Base-by-base conservation (phyloP, 352 stramenopile genomes). In the Blastocystis sp. region DNA sequence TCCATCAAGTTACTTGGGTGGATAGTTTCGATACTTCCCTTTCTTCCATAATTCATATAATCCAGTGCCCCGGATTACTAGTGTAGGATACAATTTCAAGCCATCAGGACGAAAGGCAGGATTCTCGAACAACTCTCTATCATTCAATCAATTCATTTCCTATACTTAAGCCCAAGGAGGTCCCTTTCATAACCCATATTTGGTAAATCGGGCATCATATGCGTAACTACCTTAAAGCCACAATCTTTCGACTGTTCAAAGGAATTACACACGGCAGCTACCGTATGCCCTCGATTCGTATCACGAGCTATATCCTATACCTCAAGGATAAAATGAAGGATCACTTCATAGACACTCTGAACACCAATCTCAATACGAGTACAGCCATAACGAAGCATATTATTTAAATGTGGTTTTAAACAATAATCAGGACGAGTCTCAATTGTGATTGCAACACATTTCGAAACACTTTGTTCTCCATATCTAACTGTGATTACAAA, bases 1-100 rank as follows among this genome's bases (percentile, higher is more conserved):
- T 51, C 19, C 15, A 22, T 94, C 91, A 33, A 94, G 91, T 77
- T 95, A 92, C 90, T 95, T 93, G 0, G 94, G 94, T 51, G 93
- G 94, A 87, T 96, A 96, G 90, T 96, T 96, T 66, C 92, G 94
- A 93, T 98, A 98, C 70, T 93, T 81, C 30, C 95, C 95, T 5
- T 95, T 98, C 90, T 97, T 98, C 95, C 95, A 98, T n/a, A 98
- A 91, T 91, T 98, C 95, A 89, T 98, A 98, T 40, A 98, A 92
- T 11, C 96, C 96, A 51, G 95, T 98, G 19, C 95, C 96, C 40
- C 96, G 94, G 91, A 98, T 98, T 54, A 98, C 96, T 53, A 98
- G 92, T 22, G 95, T 98, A 27, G 96, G 96, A 91, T 98, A 98
- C 30, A 98, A 92, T 92, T 98, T 98, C 81, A 98, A 92, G 0